Percentiles rank a stretch among this genome's conserved stretches.
These are phyloP conservation scores for Deakozyma indianensis DNA, from an alignment of 805 yeast species.

Conservation along the genomic window DNA sequence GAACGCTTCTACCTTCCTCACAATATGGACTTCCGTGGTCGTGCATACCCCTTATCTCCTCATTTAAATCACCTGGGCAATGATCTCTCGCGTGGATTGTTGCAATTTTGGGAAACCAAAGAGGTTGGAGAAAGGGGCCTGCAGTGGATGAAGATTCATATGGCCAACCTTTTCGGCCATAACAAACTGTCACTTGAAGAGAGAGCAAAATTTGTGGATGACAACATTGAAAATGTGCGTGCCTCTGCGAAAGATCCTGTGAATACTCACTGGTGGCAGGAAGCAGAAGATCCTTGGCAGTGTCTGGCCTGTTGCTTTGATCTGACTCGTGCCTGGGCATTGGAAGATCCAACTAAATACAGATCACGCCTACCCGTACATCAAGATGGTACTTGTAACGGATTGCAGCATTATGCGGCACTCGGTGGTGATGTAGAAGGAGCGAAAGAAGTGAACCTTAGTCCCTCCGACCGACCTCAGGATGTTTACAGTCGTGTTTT, in stretches of 20 bases:
- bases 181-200: conserved; percentile 41
- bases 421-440: conserved; percentile 58
- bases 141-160: conserved; percentile 46
- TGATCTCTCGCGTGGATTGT: conserved; percentile 43
- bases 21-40: conserved; percentile 48
- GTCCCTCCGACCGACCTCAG: conserved; percentile 42
- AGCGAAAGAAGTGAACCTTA: conserved; percentile 45
- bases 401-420: conserved; percentile 57
- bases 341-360: conserved; percentile 34
- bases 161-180: conserved; percentile 44
- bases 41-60: conserved; percentile 52
- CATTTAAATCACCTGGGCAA: conserved; percentile 50
- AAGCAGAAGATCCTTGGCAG: conserved; percentile 53
- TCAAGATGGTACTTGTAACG: conserved; percentile 58
- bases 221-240: conserved; percentile 28
- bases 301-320: conserved; percentile 43
- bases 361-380: conserved; percentile 43
- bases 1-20: conserved; percentile 49
- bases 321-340: conserved; percentile 31
- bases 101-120: conserved; percentile 46
- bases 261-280: conserved; percentile 39
- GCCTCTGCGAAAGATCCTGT: conserved; percentile 36
- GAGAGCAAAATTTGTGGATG: conserved; percentile 35
- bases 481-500: conserved; percentile 49
- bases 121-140: conserved; percentile 38